phyloP scores from a whole-genome alignment of 305 asterid species.

The Caryopteris hybrid region DNA sequence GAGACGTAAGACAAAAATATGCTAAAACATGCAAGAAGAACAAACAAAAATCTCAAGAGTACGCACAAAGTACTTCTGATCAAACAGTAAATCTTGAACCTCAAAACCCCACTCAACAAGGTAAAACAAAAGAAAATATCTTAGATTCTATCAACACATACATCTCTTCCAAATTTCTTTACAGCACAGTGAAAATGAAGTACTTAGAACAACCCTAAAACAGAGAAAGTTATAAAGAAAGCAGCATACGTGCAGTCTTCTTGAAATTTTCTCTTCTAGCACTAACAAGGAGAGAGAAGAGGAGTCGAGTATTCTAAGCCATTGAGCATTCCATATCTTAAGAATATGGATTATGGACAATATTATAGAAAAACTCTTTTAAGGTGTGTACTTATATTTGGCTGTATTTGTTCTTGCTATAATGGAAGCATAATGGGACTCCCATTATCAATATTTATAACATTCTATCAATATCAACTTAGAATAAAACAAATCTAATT shows the following conservation, averaged over 20 bases:
- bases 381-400: not conserved
- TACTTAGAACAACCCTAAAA: not conserved
- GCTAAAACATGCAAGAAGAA: not conserved
- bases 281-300: not conserved
- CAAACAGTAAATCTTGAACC: not conserved
- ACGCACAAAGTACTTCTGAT: not conserved
- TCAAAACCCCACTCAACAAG: not conserved
- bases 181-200: no score
- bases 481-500: not conserved
- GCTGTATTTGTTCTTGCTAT: not conserved
- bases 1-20: not conserved
- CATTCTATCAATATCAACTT: not conserved
- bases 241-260: not conserved
- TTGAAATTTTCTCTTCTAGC: not conserved
- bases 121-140: not conserved
- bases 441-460: not conserved
- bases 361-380: not conserved
- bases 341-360: not conserved
- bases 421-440: not conserved
- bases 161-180: not conserved
- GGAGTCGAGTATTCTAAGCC: conserved; percentile 2
- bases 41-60: not conserved
- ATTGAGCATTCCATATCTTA: not conserved
- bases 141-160: not conserved
- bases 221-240: not conserved